Base-by-base conservation (phyloP, 352 stramenopile genomes). In the Pythium oligandrum region DNA sequence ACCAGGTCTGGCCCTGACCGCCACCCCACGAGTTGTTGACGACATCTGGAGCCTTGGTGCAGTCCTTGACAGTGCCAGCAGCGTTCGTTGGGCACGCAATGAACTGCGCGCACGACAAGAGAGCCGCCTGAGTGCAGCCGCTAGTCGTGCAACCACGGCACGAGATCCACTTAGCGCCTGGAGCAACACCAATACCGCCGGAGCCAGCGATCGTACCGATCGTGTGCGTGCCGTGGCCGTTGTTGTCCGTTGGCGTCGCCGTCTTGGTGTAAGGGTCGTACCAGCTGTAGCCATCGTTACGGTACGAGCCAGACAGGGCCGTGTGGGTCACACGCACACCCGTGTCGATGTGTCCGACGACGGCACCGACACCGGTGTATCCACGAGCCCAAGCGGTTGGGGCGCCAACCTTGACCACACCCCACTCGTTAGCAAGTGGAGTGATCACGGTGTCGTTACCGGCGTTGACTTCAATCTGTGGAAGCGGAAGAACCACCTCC, bases 21-120 rank as follows among this genome's bases (percentile, higher is more conserved):
- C 53, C 59, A 11, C 63, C 63, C 67, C 67, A 75, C 42, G 48
- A 66, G 58, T 75, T 72, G 53, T 45, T 75, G 7, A 75, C 61
- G 6, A 75, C 30, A 3, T 67, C 26, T 5, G 67, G 67, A 1
- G 59, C 62, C 55, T 72, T 62, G 35, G 68, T 59, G 48, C 68
- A 77, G 44, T 72, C 56, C 44, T 61, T 58, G 45, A 42, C 35
- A 1, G 10, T 62, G 31, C 65, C 69, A 5, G 38, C 49, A 8
- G 49, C 4, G 32, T 62, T 37, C 6, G 61, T 74, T 3, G 69
- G 65, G 12, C 63, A 77, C n/a, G 62, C 52, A 40, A 77, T 77
- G 44, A 67, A 78, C 49, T 78, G 63, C 30, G 56, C 55, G 40
- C 68, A 77, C 32, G 37, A 34, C 4, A 78, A 40, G 8, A 75